Conservation (phyloP, 345 rosid genomes). For the Euphorbia peplus region DNA sequence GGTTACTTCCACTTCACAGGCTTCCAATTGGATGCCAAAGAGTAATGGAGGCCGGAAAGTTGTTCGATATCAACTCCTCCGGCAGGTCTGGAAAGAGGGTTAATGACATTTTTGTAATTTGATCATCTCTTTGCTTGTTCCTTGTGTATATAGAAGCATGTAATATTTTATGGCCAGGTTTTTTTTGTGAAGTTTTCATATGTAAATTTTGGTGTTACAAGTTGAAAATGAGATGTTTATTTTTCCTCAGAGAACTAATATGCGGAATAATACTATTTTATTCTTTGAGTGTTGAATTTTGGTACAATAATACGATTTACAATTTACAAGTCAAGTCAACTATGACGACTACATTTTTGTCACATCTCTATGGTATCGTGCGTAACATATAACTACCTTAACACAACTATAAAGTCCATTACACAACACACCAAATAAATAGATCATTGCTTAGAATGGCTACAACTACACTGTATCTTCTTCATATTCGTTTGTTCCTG, state of each 20-base stretch:
- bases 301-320: too few relatives aligned
- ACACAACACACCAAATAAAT: too few relatives aligned
- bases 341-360: too few relatives aligned
- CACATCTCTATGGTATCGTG: too few relatives aligned
- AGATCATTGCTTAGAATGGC: background rate
- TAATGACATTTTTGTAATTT: slow-evolving; percentile 24
- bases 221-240: background rate
- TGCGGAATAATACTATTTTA: background rate
- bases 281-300: too few relatives aligned
- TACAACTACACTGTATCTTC: background rate
- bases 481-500: slow-evolving; percentile 40
- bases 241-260: too few relatives aligned
- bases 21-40: slow-evolving; percentile 12
- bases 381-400: too few relatives aligned
- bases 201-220: slow-evolving; percentile 10
- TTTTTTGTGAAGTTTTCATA: background rate
- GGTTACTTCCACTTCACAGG: slow-evolving; percentile 16
- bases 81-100: slow-evolving; percentile 64
- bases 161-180: background rate
- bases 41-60: slow-evolving; percentile 19
- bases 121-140: background rate
- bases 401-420: too few relatives aligned
- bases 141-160: background rate
- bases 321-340: too few relatives aligned
- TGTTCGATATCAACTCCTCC: slow-evolving; percentile 44